Evolutionary conservation across 768 basidiomycete genomes (phyloP), one percentile per base, ranked within the genome.

Genomic region (Boletus huronensis): DNA sequence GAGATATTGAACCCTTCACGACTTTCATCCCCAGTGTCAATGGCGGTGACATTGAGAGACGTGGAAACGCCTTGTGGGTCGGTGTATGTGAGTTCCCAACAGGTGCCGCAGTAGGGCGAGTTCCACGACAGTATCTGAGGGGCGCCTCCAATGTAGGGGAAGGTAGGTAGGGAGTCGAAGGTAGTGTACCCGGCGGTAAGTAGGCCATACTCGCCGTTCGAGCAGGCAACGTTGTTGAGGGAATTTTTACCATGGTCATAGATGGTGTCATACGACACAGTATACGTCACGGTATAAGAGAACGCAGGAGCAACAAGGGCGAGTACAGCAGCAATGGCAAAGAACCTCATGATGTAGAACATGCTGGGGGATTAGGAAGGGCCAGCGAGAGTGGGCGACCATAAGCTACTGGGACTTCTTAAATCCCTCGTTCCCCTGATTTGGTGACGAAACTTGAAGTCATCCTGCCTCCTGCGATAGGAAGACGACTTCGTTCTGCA

Each of bases 121-220:
- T 81, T 75, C 68, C 71, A 85, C 26, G 76, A 78, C 6, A 66
- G 67, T 52, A 87, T 72, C 35, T 76, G 81, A 16, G 74, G 71
- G 1, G 75, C 79, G 1, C 80, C 84, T 29, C 82, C 84, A 61
- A 87, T 82, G 66, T 73, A 64, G 1, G 85, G 83, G 74, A 84
- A 88, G 43, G 68, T 70, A 2, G 84, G 83, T 28, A 87, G 66
- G 35, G 72, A 69, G 14, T 72, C 74, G 48, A 85, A 80, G 35
- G 77, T 83, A 4, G 69, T 74, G 68, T 73, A 85, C 25, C 63
- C 75, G 19, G 44, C 68, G 14, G 75, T 74, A 13, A 75, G 32
- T 21, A 87, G 71, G 14, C 84, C 84, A 51, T 82, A 71, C 23
- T 67, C 54, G 8, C 84, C 83, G 58, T 80, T 70, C 1, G 79